Conservation (phyloP, 805 yeast genomes). For the Yarrowia sp. region DNA sequence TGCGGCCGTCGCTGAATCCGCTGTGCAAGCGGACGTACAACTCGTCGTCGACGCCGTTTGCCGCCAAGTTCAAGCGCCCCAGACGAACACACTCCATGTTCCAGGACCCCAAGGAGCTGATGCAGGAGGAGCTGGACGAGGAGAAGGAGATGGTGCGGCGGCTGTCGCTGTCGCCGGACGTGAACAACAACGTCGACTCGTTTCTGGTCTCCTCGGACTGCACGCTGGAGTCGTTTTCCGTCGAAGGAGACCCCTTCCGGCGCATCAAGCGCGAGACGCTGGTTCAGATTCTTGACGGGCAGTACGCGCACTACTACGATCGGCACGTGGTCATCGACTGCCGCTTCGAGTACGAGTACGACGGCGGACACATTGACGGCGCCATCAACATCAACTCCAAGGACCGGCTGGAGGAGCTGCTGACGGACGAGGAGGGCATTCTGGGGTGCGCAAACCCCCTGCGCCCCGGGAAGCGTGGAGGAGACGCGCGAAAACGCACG, state of each 20-base stretch:
- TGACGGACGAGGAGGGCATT: constrained; percentile 43
- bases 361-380: constrained; percentile 87
- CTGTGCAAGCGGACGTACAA: constrained; percentile 9
- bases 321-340: constrained; percentile 72
- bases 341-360: constrained; percentile 85
- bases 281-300: constrained; percentile 57
- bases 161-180: constrained; percentile 28
- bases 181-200: constrained; percentile 32
- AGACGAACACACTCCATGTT: constrained; percentile 70
- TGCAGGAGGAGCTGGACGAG: constrained; percentile 41
- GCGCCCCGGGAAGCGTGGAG: constrained; percentile 1
- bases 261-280: constrained; percentile 61
- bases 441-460: background rate
- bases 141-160: constrained; percentile 36
- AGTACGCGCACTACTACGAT: constrained; percentile 52
- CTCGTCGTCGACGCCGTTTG: constrained; percentile 19
- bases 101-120: constrained; percentile 52
- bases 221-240: constrained; percentile 45
- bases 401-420: constrained; percentile 59
- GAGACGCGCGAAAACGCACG: constrained; percentile 38
- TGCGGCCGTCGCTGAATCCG: constrained; percentile 17
- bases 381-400: constrained; percentile 77
- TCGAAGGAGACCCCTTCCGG: constrained; percentile 62
- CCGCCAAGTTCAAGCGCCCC: constrained; percentile 27
- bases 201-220: constrained; percentile 33